Evolutionary conservation across 2,329 filamentous ascomycete species (phyloP).

Genomic region (Fusarium paranaense): DNA sequence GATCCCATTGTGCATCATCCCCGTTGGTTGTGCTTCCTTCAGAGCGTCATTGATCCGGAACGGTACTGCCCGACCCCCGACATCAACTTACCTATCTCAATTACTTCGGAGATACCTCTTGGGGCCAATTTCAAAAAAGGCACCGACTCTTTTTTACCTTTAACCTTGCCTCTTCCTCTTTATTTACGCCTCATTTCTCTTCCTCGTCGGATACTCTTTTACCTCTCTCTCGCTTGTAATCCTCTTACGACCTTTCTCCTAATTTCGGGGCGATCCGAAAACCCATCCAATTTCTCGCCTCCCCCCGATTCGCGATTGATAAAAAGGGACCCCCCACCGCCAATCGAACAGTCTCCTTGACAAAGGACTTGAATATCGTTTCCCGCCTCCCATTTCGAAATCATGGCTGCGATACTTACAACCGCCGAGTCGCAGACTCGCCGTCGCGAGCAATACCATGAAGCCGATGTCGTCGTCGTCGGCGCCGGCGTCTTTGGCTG

Average conservation of each 20-base stretch:
- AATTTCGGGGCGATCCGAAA: conserved; percentile 26
- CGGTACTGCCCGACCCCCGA: conserved; percentile 29
- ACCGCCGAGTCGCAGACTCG: conserved; percentile 56
- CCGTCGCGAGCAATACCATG: conserved; percentile 67
- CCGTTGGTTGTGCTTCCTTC: conserved; percentile 9
- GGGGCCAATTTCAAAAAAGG: conserved; percentile 3
- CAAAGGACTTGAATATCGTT: conserved; percentile 9
- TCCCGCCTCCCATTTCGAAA: conserved; percentile 33
- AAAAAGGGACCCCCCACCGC: conserved; percentile 16
- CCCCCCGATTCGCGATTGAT: conserved; percentile 1
- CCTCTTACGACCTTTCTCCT: conserved; percentile 11
- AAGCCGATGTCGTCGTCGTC: conserved; percentile 88
- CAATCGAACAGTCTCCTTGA: conserved; percentile 25
- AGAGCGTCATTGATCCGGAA: conserved; percentile 35
- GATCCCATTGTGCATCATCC: not conserved
- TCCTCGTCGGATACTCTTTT: not conserved
- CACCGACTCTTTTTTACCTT: conserved; percentile 6
- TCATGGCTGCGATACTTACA: conserved; percentile 49
- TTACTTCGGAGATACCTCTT: not conserved
- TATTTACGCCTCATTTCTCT: not conserved
- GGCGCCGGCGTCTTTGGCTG: conserved; percentile 93
- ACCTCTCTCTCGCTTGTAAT: not conserved
- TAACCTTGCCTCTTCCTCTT: not conserved
- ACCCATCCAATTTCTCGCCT: conserved; percentile 40
- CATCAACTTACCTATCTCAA: not conserved